Evolutionary conservation across 805 yeast genomes (phyloP).

Genomic region (Lipomyces sp.): DNA sequence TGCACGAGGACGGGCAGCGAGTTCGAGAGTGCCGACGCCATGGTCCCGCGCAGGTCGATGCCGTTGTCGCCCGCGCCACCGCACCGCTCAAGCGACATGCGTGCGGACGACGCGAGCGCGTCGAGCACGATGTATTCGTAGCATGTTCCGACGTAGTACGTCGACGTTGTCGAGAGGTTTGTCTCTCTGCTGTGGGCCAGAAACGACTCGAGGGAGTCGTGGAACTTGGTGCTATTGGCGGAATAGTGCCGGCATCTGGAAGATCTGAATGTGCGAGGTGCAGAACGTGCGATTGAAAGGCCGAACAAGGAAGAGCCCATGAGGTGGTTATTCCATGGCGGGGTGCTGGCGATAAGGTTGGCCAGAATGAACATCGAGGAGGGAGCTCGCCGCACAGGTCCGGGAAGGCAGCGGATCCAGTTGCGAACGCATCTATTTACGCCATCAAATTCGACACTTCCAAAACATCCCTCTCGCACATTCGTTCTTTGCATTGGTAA

Average conservation of each 20-base stretch:
- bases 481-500: too few relatives aligned
- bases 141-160: slow-evolving; percentile 31
- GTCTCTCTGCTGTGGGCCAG: slow-evolving; percentile 10
- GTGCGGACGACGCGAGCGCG: slow-evolving; percentile 13
- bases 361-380: too few relatives aligned
- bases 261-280: too few relatives aligned
- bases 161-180: slow-evolving; percentile 14
- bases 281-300: too few relatives aligned
- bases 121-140: slow-evolving; percentile 29
- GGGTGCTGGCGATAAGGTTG: too few relatives aligned
- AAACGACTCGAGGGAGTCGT: slow-evolving; percentile 16
- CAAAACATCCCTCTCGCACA: too few relatives aligned
- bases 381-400: too few relatives aligned
- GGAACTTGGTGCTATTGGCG: neutral
- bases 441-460: too few relatives aligned
- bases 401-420: too few relatives aligned
- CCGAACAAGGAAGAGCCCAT: too few relatives aligned
- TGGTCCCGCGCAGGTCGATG: slow-evolving; percentile 30
- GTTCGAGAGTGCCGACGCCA: neutral
- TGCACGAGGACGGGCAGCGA: slow-evolving; percentile 28
- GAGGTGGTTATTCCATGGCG: neutral
- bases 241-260: neutral
- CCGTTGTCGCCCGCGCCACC: slow-evolving; percentile 33
- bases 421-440: too few relatives aligned
- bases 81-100: slow-evolving; percentile 26